Evolutionary conservation across 257 asterid species (phyloP), one percentile per base, ranked within the genome.

Genomic region (Fraxinus quadrangulata): DNA sequence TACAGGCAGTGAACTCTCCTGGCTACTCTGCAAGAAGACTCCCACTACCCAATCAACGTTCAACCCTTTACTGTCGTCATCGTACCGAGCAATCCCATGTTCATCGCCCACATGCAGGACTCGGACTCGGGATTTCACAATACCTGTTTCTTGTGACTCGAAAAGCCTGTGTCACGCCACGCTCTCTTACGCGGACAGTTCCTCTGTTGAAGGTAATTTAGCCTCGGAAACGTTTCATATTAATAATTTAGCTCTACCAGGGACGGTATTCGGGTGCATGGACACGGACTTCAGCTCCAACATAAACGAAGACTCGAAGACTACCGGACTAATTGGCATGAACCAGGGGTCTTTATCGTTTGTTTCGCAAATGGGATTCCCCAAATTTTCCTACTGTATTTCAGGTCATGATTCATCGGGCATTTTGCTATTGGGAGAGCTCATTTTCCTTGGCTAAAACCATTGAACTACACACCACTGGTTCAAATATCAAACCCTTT

Each of bases 1-100:
- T 83, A 93, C 98, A 34, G 97, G 97, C 71, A 93, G 97, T 70
- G 96, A 91, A 77, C 97, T 93, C 81, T 85, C 98, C 0, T 91
- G 94, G 96, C 90, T 93, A 78, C 90, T 86, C 83, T 89, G 94
- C 87, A 88, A 68, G 67, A 75, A 72, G 2, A 78, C 89, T 66
- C 82, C 92, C 61, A 21, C 71, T 33, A 21, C 86, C 17, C 85
- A 85, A 4, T 75, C 36, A 36, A 51, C 82, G 0, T 91, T 88
- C 88, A 21, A 79, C 81, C 92, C 94, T 1, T 59, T 16, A 4
- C 75, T 79, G 81, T 92, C 95, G 75, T 12, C 87, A 42, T 81
- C 97, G 1, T 92, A 92, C 79, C 78, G 85, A n/a, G 84, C 91
- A 3, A 81, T 86, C 75, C 88, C 88, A 24, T 91, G 97, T 87